Base-by-base conservation (phyloP, 257 asterid genomes). In the Echites panduratus region DNA sequence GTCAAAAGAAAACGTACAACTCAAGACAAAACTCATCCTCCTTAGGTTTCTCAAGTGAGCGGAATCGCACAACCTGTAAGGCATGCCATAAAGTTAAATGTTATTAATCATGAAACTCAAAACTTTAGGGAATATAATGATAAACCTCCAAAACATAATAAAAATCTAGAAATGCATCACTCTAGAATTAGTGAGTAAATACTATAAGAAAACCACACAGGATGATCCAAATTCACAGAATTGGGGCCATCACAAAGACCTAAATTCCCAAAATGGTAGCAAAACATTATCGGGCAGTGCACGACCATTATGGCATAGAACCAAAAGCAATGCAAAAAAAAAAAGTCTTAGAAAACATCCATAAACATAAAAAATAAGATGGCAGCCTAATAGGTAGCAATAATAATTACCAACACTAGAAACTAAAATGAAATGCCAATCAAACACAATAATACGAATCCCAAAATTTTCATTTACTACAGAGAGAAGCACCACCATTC, bases 1-100 rank as follows among this genome's bases (percentile, higher is more conserved):
- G 22, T 22, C 29, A 78, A 41, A 66, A 75, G 50, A 61, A 81
- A 64, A 73, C 97, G 71, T 82, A 90, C 97, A 91, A 70, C 82
- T 91, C 97, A 71, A 91, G 89, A 78, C 78, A 89, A 79, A 89
- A 91, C 74, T 91, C 97, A 38, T 90, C 97, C 69, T 90, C 97
- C 96, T 87, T 90, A 32, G 96, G 90, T 82, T 83, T 89, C 84
- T 91, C 97, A 81, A 91, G 74, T 20, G 88, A 79, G 44, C 96
- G 97, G 68, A 91, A 91, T 32, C 83, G 94, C 73, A 91, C 96
- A 76, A 89, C 85, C 97, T 90, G 81, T 22, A 72, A 78, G 70
- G 48, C 77, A 79, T 71, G 32, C n/a, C 71, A 81, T 69, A 75
- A 64, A 68, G 64, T 44, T 54, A 41, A 58, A 67, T 35, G 61